These are phyloP conservation scores for Cladophialophora carrionii DNA, from an alignment of 2,329 filamentous ascomycete species.

Conservation along the genomic window DNA sequence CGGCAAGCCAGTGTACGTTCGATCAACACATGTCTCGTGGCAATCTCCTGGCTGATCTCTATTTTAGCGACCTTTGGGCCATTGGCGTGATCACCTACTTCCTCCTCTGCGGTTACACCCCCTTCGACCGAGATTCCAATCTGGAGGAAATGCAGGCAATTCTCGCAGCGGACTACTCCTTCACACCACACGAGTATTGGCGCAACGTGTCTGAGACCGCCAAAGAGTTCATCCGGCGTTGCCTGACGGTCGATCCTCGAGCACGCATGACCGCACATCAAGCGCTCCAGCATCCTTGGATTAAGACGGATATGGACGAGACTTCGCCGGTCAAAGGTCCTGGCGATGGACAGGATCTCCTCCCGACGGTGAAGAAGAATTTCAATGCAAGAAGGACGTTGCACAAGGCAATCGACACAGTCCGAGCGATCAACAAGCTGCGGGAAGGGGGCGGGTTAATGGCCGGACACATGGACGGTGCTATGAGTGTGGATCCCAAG, in stretches of 20 bases:
- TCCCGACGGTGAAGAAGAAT: constrained; percentile 70
- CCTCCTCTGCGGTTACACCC: constrained; percentile 94
- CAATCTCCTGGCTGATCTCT: constrained; percentile 6
- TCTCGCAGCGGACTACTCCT: constrained; percentile 92
- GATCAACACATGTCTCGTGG: neutral
- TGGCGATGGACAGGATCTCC: constrained; percentile 56
- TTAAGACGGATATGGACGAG: constrained; percentile 57
- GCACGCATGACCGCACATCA: constrained; percentile 89
- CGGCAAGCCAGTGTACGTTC: constrained; percentile 83
- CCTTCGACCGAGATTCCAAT: constrained; percentile 95
- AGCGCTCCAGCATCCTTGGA: constrained; percentile 67
- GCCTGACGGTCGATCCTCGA: constrained; percentile 85
- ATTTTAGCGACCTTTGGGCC: constrained; percentile 81
- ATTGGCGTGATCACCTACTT: constrained; percentile 99
- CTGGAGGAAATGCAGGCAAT: constrained; percentile 99
- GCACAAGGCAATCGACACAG: constrained; percentile 70
- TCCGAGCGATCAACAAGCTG: constrained; percentile 69
- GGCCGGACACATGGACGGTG: constrained; percentile 63
- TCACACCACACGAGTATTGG: constrained; percentile 95
- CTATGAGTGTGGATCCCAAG: constrained; percentile 60
- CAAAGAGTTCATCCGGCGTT: constrained; percentile 89
- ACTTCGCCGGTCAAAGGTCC: constrained; percentile 41
- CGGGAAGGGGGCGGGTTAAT: constrained; percentile 61
- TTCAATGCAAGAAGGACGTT: constrained; percentile 68
- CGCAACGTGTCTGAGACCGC: constrained; percentile 83